Evolutionary conservation across 108 stramenopile genomes (phyloP).

Genomic region (Stephanodiscus triporus): DNA sequence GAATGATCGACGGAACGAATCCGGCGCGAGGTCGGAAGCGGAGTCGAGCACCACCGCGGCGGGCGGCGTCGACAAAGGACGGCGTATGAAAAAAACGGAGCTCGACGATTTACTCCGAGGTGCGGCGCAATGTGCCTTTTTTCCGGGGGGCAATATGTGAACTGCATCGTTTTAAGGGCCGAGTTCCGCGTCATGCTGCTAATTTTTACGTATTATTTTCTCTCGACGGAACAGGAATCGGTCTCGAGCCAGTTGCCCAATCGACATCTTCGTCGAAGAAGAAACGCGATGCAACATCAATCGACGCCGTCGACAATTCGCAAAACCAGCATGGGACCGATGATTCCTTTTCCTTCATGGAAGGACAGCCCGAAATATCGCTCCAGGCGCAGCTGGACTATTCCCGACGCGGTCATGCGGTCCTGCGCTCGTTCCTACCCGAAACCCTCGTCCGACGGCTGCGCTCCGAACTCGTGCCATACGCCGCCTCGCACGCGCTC

Average conservation of each 20-base stretch:
- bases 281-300: background rate
- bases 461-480: conserved; percentile 47
- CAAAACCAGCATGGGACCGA: background rate
- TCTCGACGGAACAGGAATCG: background rate
- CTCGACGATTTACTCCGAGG: conserved; percentile 44
- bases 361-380: conserved; percentile 30
- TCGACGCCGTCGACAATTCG: background rate
- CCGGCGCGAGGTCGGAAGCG: background rate
- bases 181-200: too few relatives aligned
- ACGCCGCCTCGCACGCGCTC: conserved; percentile 51
- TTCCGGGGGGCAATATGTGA: too few relatives aligned
- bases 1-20: too few relatives aligned
- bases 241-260: background rate
- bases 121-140: background rate
- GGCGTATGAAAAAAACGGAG: conserved; percentile 34
- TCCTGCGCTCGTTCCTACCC: conserved; percentile 67
- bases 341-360: background rate
- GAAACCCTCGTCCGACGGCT: conserved; percentile 29
- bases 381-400: conserved; percentile 67
- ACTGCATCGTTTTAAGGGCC: too few relatives aligned
- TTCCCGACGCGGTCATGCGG: conserved; percentile 79
- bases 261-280: background rate
- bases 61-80: too few relatives aligned
- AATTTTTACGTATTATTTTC: background rate
- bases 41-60: background rate